These are phyloP conservation scores for Bullera alba DNA, from an alignment of 768 basidiomycete species.

Conservation along the genomic window DNA sequence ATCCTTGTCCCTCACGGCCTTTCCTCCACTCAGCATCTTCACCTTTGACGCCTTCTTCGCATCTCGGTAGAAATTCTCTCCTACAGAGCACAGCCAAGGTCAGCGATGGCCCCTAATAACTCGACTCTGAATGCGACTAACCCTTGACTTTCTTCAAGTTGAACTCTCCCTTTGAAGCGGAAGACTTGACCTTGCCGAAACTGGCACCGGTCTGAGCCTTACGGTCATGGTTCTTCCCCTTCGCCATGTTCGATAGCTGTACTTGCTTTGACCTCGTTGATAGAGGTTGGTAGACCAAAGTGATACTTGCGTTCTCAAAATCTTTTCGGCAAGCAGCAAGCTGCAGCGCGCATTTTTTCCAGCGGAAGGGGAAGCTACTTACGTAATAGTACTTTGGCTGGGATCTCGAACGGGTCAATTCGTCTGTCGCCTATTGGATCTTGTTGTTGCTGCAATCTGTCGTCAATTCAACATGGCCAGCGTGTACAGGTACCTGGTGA, in stretches of 20 bases:
- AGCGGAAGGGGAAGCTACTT: background rate
- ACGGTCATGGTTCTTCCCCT: constrained; percentile 45
- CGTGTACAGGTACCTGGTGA: constrained; percentile 42
- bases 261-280: no score
- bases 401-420: background rate
- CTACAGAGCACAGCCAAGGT: constrained; percentile 39
- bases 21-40: constrained; percentile 89
- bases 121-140: constrained; percentile 21
- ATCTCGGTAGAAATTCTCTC: constrained; percentile 98
- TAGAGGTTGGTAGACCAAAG: no score
- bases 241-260: constrained; percentile 31
- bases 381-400: no score
- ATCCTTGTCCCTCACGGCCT: constrained; percentile 79
- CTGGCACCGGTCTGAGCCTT: constrained; percentile 37
- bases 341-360: background rate
- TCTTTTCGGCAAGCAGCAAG: no score
- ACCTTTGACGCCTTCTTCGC: constrained; percentile 75
- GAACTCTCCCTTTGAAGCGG: constrained; percentile 37
- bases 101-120: background rate
- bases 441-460: background rate
- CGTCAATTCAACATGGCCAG: constrained; percentile 29
- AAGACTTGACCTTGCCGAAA: constrained; percentile 38
- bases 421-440: background rate
- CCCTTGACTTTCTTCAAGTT: constrained; percentile 47
- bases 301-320: no score